These are phyloP conservation scores for Pythium aquatile DNA, from an alignment of 352 stramenopile species.

Conservation along the genomic window DNA sequence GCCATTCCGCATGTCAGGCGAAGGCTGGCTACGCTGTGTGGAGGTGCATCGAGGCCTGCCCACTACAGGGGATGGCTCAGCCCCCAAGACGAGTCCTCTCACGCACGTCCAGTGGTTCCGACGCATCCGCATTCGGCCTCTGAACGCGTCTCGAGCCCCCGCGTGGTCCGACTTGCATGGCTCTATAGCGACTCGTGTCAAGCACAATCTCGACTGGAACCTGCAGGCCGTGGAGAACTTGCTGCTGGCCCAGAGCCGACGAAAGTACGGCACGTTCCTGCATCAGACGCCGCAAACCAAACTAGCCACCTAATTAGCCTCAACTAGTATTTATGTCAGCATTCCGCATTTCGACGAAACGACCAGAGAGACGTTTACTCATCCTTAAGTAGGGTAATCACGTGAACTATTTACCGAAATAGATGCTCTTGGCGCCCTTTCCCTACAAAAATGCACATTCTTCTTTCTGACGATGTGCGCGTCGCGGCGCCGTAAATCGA, in stretches of 20 bases:
- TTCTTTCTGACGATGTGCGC: too few relatives aligned
- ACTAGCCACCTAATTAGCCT: not conserved
- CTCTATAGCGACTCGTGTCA: not conserved
- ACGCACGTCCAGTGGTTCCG: slow-evolving; percentile 12
- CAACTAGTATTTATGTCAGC: not conserved
- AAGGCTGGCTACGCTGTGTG: slow-evolving; percentile 10
- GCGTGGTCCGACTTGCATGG: not conserved
- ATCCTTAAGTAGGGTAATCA: too few relatives aligned
- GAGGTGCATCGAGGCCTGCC: slow-evolving; percentile 3
- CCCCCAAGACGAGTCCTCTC: slow-evolving; percentile 1
- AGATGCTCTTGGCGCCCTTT: too few relatives aligned
- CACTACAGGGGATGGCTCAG: not conserved
- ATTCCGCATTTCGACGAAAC: too few relatives aligned
- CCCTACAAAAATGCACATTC: too few relatives aligned
- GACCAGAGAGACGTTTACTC: too few relatives aligned
- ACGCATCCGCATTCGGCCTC: not conserved
- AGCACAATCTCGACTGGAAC: slow-evolving; percentile 8
- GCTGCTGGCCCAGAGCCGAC: not conserved
- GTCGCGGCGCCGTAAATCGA: too few relatives aligned
- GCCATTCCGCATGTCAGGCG: not conserved
- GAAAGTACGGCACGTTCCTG: not conserved
- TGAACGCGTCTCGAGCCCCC: not conserved
- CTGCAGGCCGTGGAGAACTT: slow-evolving; percentile 15
- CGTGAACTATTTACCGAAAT: too few relatives aligned
- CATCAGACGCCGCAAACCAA: not conserved